Evolutionary conservation across 2,329 filamentous ascomycete species (phyloP).

Genomic region (Nannizziopsis arthrosporioides): DNA sequence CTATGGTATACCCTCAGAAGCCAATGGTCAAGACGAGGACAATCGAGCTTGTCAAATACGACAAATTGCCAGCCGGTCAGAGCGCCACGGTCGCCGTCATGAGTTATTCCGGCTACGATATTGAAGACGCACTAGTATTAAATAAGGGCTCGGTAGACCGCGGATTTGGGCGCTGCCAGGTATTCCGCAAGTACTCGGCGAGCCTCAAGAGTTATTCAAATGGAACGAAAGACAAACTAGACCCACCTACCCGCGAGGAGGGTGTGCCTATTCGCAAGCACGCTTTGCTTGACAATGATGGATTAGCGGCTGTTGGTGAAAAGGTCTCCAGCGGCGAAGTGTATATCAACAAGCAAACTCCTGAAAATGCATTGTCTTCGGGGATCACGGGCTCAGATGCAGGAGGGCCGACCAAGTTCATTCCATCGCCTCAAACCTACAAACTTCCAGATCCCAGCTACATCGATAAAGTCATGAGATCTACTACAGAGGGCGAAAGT

Average conservation of each 20-base stretch:
- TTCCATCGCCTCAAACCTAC: constrained; percentile 51
- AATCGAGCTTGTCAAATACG: constrained; percentile 92
- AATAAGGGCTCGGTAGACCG: constrained; percentile 94
- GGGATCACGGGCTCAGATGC: constrained; percentile 51
- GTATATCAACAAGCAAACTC: constrained; percentile 82
- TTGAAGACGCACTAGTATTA: constrained; percentile 90
- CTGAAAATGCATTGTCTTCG: constrained; percentile 62
- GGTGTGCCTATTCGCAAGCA: constrained; percentile 55
- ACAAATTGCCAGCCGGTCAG: constrained; percentile 91
- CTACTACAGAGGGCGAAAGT: constrained; percentile 74
- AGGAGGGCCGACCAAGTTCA: constrained; percentile 35
- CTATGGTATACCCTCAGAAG: constrained; percentile 93
- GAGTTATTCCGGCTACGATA: constrained; percentile 99
- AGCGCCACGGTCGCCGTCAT: constrained; percentile 97
- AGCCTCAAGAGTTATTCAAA: constrained; percentile 84
- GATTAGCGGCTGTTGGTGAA: constrained; percentile 75
- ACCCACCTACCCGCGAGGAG: constrained; percentile 53
- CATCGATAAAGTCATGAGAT: constrained; percentile 93
- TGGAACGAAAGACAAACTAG: constrained; percentile 50
- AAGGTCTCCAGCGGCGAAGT: constrained; percentile 66
- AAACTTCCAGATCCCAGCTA: constrained; percentile 74
- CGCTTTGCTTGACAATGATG: constrained; percentile 67
- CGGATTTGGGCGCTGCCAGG: constrained; percentile 91
- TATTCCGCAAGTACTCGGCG: constrained; percentile 88
- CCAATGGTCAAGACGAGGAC: constrained; percentile 96